These are phyloP conservation scores for Myotisia sp. DNA, from an alignment of 2,329 filamentous ascomycete genomes.

Conservation along the genomic window DNA sequence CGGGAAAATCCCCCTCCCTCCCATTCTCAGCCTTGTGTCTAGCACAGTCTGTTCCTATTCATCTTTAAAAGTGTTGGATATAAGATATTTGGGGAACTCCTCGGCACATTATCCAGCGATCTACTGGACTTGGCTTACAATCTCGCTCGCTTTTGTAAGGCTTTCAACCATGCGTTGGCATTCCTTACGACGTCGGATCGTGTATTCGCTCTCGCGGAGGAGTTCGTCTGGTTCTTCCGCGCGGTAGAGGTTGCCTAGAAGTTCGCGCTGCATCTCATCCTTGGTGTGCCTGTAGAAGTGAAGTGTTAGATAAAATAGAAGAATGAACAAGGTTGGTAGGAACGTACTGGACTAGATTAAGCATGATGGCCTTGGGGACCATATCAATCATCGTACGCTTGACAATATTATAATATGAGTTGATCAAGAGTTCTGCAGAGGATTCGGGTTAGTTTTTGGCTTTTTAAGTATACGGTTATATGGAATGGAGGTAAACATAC, in stretches of 20 bases:
- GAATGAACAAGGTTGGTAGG: neutral
- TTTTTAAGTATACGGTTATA: neutral
- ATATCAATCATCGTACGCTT: conserved; percentile 98
- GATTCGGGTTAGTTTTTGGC: conserved; percentile 5
- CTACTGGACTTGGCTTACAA: conserved; percentile 65
- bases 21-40: too few species aligned
- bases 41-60: too few species aligned
- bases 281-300: conserved; percentile 58
- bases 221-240: conserved; percentile 80
- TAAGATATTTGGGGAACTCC: too few species aligned
- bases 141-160: conserved; percentile 76
- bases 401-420: conserved; percentile 96
- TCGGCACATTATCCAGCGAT: conserved; percentile 7
- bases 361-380: conserved; percentile 99
- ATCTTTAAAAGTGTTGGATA: too few species aligned
- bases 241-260: conserved; percentile 95
- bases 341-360: conserved; percentile 83
- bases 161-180: conserved; percentile 99
- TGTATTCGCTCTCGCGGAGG: conserved; percentile 97
- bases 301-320: conserved; percentile 2
- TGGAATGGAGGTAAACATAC: conserved; percentile 40
- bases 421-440: conserved; percentile 69
- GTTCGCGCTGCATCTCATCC: conserved; percentile 95
- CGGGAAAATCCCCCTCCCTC: too few species aligned
- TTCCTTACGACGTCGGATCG: conserved; percentile 83